phyloP scores from a whole-genome alignment of 305 asterid species.

The Fraxinus sp. region DNA sequence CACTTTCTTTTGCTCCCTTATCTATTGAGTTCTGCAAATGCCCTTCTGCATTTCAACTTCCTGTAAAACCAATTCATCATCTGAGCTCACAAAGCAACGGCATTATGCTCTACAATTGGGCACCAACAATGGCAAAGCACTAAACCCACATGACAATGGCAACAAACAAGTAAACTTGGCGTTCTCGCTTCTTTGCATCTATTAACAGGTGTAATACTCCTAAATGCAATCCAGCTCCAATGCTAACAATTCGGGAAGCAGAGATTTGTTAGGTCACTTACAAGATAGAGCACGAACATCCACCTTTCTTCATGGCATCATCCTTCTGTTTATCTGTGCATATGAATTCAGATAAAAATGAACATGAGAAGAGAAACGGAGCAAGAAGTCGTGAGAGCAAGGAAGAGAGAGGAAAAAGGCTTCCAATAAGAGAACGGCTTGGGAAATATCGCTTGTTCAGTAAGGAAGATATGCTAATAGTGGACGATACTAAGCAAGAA shows the following conservation, averaged over 20 bases:
- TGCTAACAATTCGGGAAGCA: conserved; percentile 28
- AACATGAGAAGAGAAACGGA: not conserved
- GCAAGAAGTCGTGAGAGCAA: not conserved
- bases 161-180: conserved; percentile 17
- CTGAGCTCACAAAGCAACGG: conserved; percentile 1
- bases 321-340: conserved; percentile 57
- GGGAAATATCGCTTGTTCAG: not conserved
- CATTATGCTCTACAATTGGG: conserved; percentile 11
- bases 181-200: conserved; percentile 30
- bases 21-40: not conserved
- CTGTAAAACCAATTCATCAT: not conserved
- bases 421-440: not conserved
- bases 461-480: not conserved
- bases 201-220: conserved; percentile 34
- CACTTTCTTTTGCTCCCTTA: conserved; percentile 8
- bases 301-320: conserved; percentile 48
- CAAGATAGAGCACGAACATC: conserved; percentile 69
- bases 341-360: conserved; percentile 4
- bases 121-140: conserved; percentile 23
- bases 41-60: not conserved
- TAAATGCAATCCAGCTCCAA: conserved; percentile 31
- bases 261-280: conserved; percentile 24
- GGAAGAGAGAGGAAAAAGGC: not conserved
- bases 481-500: not conserved
- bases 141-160: conserved; percentile 11